These are phyloP conservation scores for Boletus edulis DNA, from an alignment of 768 basidiomycete genomes.

Conservation along the genomic window DNA sequence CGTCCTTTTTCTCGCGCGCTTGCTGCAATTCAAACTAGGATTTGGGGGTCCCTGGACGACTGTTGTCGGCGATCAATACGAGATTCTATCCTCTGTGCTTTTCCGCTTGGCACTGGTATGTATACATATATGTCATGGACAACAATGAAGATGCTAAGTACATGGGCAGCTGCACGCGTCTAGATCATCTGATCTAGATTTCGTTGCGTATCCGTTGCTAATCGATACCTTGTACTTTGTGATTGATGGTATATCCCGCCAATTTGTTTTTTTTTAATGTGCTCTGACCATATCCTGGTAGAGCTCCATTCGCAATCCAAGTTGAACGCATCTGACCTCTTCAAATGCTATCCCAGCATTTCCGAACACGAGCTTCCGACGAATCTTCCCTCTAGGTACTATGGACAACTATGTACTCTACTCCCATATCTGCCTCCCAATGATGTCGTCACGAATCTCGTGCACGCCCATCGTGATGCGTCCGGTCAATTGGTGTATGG, in stretches of 20 bases:
- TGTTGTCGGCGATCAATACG: slow-evolving; percentile 45
- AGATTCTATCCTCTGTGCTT: slow-evolving; percentile 39
- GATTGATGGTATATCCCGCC: slow-evolving; percentile 56
- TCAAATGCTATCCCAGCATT: slow-evolving; percentile 58
- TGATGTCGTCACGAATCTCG: slow-evolving; percentile 53
- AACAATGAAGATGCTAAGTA: not conserved
- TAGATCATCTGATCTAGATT: slow-evolving; percentile 47
- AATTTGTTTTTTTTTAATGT: no score
- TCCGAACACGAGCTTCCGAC: slow-evolving; percentile 50
- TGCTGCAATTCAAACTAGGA: slow-evolving; percentile 72
- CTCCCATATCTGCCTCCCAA: slow-evolving; percentile 54
- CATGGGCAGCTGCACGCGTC: slow-evolving; percentile 50
- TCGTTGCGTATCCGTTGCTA: slow-evolving; percentile 60
- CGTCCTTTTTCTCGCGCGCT: slow-evolving; percentile 57
- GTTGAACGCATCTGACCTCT: slow-evolving; percentile 52
- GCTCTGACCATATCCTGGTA: slow-evolving; percentile 24
- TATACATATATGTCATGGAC: slow-evolving; percentile 11
- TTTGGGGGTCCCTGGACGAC: slow-evolving; percentile 59
- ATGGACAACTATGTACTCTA: slow-evolving; percentile 54
- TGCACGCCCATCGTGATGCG: slow-evolving; percentile 54
- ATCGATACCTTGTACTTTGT: slow-evolving; percentile 74
- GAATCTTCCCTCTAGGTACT: slow-evolving; percentile 54
- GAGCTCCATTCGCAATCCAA: slow-evolving; percentile 64
- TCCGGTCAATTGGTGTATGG: slow-evolving; percentile 49
- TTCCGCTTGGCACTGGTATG: slow-evolving; percentile 54